A percentile compares a stretch with the other conserved stretches of the same genome.
phyloP scores from a whole-genome alignment of 257 asterid genomes.

The Sherardia arvensis region DNA sequence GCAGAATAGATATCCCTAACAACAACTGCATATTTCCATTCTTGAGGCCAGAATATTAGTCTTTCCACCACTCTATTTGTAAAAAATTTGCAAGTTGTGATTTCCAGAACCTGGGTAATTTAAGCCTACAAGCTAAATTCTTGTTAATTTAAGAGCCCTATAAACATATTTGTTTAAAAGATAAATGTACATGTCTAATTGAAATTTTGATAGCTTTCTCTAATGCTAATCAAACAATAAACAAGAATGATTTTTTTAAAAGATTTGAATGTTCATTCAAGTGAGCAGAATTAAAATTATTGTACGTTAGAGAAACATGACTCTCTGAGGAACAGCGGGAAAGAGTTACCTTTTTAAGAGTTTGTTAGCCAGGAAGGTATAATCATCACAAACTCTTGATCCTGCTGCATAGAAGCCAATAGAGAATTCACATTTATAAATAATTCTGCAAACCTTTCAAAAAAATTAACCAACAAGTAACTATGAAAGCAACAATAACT shows the following conservation, averaged over 20 bases:
- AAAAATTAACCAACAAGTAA: too few species aligned
- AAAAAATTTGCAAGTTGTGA: neutral
- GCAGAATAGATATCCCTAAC: neutral
- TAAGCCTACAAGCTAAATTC: neutral
- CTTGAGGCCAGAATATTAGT: neutral
- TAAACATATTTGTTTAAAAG: neutral
- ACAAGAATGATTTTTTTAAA: neutral
- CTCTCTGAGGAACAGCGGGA: neutral
- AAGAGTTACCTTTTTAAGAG: constrained; percentile 35
- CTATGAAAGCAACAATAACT: neutral
- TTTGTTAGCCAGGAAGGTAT: constrained; percentile 18
- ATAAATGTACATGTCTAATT: neutral
- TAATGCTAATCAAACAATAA: neutral
- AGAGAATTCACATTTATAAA: neutral
- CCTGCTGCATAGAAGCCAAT: constrained; percentile 11
- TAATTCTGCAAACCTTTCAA: neutral
- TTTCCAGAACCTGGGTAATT: neutral
- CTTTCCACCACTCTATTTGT: neutral
- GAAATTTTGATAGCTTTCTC: neutral
- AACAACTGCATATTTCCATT: neutral
- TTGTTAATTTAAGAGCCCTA: neutral
- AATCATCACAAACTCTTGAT: constrained; percentile 19
- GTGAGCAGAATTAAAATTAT: neutral
- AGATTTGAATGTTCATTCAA: neutral
- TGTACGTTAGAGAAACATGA: neutral